Evolutionary conservation across 164 flowering plant genomes (phyloP), one percentile per base, ranked within the genome.

Genomic region (Akebia trifoliata): DNA sequence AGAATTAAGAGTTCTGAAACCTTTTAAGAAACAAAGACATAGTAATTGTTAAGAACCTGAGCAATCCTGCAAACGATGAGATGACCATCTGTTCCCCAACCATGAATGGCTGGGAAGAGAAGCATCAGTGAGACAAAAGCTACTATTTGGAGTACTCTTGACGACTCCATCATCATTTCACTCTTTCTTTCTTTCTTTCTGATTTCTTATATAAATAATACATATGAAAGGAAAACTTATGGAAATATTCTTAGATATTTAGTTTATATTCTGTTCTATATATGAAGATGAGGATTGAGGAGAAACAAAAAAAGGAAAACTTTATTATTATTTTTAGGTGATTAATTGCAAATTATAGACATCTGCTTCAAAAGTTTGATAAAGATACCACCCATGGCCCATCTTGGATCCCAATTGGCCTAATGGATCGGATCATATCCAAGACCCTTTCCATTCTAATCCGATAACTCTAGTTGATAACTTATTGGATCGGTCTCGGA

Each of bases 41-140:
- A n/a, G n/a, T n/a, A n/a, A n/a, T n/a, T n/a, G n/a, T n/a, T 15
- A 56, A 48, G 15, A 57, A 81, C 90, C 83, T 86, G 87, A n/a
- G 94, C 94, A 40, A 89, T 76, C 54, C 55, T 77, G 65, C 93
- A 88, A 42, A 69, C 46, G 4, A 71, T 68, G 61, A 53, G 58
- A 61, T 89, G 96, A 6, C 96, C 96, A 63, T 86, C 89, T 45
- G 32, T 46, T 29, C 96, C 75, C 75, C 96, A 88, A 2, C 86
- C 80, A 64, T 70, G 72, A 50, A 59, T 53, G 22, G 42, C 56
- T 9, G 81, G 80, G 32, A 62, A 72, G 8, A 78, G 59, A 58
- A 71, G 43, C 42, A 71, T 9, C 18, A 76, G 34, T 12, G 50
- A 57, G 11, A 61, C 12, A 3, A 55, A 29, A 40, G 26, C 29